Evolutionary conservation across 169 alveolate species (phyloP).

Genomic region (Eimeria praecox): DNA sequence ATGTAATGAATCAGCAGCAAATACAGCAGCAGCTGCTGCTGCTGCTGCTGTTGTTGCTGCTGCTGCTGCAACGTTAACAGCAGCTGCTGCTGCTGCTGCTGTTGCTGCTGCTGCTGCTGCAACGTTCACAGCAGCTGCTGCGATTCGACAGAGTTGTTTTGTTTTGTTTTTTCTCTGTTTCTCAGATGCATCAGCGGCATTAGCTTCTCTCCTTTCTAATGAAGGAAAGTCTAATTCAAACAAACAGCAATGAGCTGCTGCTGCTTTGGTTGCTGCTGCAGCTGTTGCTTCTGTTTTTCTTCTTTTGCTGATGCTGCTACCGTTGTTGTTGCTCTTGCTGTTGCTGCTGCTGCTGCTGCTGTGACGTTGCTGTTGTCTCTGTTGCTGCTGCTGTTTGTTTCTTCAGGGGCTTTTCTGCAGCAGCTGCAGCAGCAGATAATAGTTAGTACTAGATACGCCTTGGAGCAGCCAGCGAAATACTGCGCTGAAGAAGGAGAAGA

Average conservation of each 20-base stretch:
- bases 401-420: constrained; percentile 1
- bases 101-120: constrained; percentile 6
- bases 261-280: not conserved
- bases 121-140: not conserved
- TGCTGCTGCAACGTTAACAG: not conserved
- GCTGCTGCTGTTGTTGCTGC: not conserved
- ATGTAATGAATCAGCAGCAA: not conserved
- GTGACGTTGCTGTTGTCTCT: not conserved
- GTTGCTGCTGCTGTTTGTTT: not conserved
- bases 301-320: constrained; percentile 18
- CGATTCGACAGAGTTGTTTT: not conserved
- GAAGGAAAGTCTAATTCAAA: not conserved
- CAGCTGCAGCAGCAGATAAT: not conserved
- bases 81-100: not conserved
- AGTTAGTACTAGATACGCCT: not conserved
- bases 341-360: not conserved
- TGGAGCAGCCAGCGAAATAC: not conserved
- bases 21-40: not conserved
- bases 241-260: not conserved
- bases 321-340: not conserved
- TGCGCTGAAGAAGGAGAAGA: constrained; percentile 14
- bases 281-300: not conserved
- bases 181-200: not conserved
- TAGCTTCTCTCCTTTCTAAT: not conserved
- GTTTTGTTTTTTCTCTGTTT: not conserved